phyloP scores from a whole-genome alignment of 1,284 basidiomycete genomes.

The Puccinia novopanici region DNA sequence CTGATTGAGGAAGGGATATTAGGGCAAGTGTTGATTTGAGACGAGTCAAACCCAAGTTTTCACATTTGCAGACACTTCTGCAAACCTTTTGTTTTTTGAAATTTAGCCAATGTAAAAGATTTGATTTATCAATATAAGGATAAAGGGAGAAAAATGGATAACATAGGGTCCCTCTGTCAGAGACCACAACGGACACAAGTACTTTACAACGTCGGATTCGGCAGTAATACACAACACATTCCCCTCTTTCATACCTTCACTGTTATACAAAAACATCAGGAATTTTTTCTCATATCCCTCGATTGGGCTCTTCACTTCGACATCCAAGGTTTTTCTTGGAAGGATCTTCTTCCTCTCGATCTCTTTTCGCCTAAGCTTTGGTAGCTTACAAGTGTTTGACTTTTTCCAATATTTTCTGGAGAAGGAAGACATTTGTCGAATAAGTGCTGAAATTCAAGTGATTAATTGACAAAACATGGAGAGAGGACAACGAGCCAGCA shows the following conservation, averaged over 20 bases:
- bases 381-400: neutral
- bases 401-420: slow-evolving; percentile 10
- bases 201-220: neutral
- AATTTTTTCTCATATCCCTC: neutral
- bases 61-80: no score
- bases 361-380: neutral
- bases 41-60: no score
- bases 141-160: neutral
- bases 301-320: neutral
- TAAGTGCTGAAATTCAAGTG: neutral
- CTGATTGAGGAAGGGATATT: no score
- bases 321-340: neutral
- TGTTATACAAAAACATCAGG: neutral
- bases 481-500: neutral
- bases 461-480: neutral
- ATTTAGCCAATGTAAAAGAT: no score
- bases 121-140: no score
- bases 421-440: neutral
- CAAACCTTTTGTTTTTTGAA: neutral
- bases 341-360: neutral
- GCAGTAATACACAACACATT: neutral
- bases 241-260: neutral
- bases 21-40: no score
- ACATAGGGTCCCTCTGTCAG: neutral
- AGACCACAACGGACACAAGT: neutral